These are phyloP conservation scores for Solanum hybrid DNA, from an alignment of 305 asterid species.

Conservation along the genomic window DNA sequence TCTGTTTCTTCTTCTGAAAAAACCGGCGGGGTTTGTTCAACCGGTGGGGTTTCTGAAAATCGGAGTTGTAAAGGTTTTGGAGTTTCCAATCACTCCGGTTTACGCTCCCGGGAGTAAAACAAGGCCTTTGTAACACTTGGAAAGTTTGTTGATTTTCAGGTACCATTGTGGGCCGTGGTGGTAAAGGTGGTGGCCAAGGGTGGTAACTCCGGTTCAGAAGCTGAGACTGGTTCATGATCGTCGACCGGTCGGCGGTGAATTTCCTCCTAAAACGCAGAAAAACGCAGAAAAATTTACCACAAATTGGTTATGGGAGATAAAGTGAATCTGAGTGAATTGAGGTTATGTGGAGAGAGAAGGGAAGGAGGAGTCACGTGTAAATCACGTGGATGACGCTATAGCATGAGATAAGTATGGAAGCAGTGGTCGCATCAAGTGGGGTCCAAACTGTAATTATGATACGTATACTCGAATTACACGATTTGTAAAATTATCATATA, in stretches of 20 bases:
- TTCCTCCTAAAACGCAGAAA: neutral
- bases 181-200: conserved; percentile 4
- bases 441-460: neutral
- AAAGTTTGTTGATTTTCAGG: neutral
- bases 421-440: neutral
- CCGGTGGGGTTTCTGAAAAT: neutral
- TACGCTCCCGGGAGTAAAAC: neutral
- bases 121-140: neutral
- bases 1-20: conserved; percentile 5
- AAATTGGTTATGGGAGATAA: neutral
- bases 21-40: neutral
- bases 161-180: neutral
- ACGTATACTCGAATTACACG: neutral
- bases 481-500: neutral
- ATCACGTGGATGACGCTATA: conserved; percentile 1
- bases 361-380: neutral
- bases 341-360: neutral
- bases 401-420: neutral
- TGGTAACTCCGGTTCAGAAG: neutral
- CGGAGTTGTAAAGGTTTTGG: neutral
- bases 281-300: neutral
- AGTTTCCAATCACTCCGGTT: neutral
- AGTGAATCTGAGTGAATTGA: neutral
- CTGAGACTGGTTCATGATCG: conserved; percentile 7
- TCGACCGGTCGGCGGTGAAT: neutral